Base-by-base conservation (phyloP, 495 filamentous ascomycete genomes). In the Apodospora peruviana region DNA sequence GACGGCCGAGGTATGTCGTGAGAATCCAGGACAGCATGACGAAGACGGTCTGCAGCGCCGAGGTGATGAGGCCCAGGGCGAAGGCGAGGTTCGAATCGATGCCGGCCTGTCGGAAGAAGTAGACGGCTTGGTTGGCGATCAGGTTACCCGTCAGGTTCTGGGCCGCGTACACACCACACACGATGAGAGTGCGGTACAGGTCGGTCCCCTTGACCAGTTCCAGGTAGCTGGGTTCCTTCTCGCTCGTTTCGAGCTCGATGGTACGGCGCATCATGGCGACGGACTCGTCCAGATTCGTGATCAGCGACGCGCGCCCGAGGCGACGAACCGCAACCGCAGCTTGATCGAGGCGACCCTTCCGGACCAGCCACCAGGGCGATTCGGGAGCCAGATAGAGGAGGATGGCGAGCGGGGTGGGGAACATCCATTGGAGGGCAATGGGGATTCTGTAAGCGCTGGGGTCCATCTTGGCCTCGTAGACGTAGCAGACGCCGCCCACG, bases 11-110 rank as follows among this genome's bases (percentile, higher is more conserved):
- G 51, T 57, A 67, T 21, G 67, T 56, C 3, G 63, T 72, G 52
- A 73, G 67, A 48, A 75, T 58, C 74, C 75, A 78, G 43, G 73
- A 79, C 41, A 75, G 64, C 71, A 75, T 76, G 62, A 74, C 73
- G 51, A 75, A 67, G 57, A 77, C 60, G 56, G 56, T 62, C 57
- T 78, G 74, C 29, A 77, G 72, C 40, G 65, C 72, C 17, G 73
- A 76, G 43, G 68, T 73, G 65, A 78, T 68, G 37, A 74, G 68
- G 57, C 67, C 67, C 45, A 74, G 69, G 43, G 64, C 64, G 46
- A 74, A 74, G 42, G 70, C 67, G 19, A 57, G 60, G 20, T 65
- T 57, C 17, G 52, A 55, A 11, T 49, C 38, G 50, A 73, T 69
- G 47, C 70, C 61, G 19, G 61, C 61, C 55, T 64, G 64, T 43